A percentile compares a stretch with the other conserved stretches of the same genome.
Conservation (phyloP, 1,284 basidiomycete genomes). For the Apiotrichum gamsii region DNA sequence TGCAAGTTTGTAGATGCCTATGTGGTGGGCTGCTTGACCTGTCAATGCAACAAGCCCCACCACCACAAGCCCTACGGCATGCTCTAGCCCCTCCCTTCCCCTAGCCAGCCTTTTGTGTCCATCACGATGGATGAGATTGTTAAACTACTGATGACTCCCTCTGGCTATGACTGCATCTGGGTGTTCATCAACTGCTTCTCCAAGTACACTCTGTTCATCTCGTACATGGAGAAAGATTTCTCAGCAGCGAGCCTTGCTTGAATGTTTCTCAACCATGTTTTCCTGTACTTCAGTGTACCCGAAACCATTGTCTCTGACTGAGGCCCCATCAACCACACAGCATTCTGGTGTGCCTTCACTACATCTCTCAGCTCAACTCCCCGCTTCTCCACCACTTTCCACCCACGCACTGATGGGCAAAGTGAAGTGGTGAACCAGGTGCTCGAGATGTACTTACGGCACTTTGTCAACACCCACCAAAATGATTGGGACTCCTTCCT, state of each 20-base stretch:
- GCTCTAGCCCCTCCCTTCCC: conserved; percentile 47
- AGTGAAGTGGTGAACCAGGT: no score
- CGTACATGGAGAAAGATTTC: no score
- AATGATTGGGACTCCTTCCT: conserved; percentile 50
- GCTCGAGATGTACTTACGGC: conserved; percentile 7
- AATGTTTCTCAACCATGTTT: no score
- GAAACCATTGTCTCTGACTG: background rate
- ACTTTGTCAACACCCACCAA: conserved; percentile 44
- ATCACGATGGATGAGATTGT: conserved; percentile 53
- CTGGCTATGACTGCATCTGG: no score
- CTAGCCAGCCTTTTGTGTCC: conserved; percentile 45
- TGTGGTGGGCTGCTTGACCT: conserved; percentile 43
- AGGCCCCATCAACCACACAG: conserved; percentile 22
- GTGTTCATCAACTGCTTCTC: no score
- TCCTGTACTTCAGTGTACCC: no score
- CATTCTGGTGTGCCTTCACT: conserved; percentile 21
- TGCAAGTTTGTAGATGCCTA: conserved; percentile 22
- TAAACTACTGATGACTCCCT: no score
- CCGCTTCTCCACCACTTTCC: background rate
- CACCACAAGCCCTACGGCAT: conserved; percentile 37
- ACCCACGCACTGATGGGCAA: no score
- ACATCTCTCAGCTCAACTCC: background rate
- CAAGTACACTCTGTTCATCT: no score
- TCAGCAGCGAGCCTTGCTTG: no score
- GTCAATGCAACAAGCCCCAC: conserved; percentile 47